A percentile compares a stretch with the other conserved stretches of the same genome.
These are phyloP conservation scores for Simplicillium aogashimaense DNA, from an alignment of 2,329 filamentous ascomycete genomes.

Conservation along the genomic window DNA sequence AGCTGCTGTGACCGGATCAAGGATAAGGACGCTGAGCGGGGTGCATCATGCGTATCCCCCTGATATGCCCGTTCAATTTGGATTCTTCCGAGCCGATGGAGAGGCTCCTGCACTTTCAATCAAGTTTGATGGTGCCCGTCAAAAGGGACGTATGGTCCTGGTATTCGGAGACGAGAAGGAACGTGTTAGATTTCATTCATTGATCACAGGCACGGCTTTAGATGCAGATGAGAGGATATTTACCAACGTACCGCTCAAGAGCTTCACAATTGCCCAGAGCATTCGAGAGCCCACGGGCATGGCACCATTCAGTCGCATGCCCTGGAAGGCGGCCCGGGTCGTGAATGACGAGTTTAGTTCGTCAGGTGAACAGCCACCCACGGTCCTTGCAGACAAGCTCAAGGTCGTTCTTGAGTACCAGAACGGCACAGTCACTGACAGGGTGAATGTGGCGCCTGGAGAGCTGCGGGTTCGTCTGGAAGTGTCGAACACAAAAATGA, in stretches of 20 bases:
- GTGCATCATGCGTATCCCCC: conserved; percentile 61
- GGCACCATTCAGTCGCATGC: conserved; percentile 37
- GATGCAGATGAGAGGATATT: conserved; percentile 60
- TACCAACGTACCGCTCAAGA: conserved; percentile 56
- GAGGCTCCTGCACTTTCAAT: conserved; percentile 61
- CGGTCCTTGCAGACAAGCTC: conserved; percentile 67
- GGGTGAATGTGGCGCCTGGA: conserved; percentile 71
- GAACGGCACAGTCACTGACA: conserved; percentile 70
- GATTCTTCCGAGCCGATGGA: conserved; percentile 63
- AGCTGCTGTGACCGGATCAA: conserved; percentile 66
- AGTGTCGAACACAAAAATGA: conserved; percentile 47
- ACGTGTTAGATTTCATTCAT: conserved; percentile 59
- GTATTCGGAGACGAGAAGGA: conserved; percentile 68
- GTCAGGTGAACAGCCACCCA: conserved; percentile 49
- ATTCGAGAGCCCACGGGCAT: conserved; percentile 39
- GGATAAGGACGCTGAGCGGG: conserved; percentile 67
- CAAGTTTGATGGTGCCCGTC: conserved; percentile 55
- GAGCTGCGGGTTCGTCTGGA: conserved; percentile 60
- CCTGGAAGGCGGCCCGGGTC: conserved; percentile 59
- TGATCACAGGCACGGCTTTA: conserved; percentile 64
- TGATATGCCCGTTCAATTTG: conserved; percentile 63
- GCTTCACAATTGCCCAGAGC: conserved; percentile 50
- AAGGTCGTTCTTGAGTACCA: conserved; percentile 67
- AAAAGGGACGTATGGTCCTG: conserved; percentile 63
- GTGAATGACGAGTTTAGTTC: conserved; percentile 61